Evolutionary conservation across 2,329 filamentous ascomycete species (phyloP).

Genomic region (Peltaster fructicola): DNA sequence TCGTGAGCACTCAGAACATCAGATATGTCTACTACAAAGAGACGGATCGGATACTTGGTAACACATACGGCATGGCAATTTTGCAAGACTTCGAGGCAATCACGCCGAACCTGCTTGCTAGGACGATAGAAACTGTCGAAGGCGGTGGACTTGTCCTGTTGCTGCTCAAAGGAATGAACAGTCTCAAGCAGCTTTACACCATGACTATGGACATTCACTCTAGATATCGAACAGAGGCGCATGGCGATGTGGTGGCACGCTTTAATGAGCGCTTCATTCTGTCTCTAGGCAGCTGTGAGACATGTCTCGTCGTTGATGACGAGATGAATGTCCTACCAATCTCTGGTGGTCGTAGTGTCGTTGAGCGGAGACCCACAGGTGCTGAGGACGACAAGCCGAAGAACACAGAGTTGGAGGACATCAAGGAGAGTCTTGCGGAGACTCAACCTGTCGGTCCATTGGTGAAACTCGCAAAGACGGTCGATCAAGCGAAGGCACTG

Average conservation of each 20-base stretch:
- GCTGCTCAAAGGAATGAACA: conserved; percentile 88
- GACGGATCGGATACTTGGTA: conserved; percentile 94
- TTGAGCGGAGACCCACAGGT: conserved; percentile 60
- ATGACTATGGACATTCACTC: conserved; percentile 97
- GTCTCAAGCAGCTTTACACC: conserved; percentile 91
- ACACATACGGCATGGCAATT: conserved; percentile 97
- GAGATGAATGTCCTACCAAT: conserved; percentile 95
- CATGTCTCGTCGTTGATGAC: conserved; percentile 90
- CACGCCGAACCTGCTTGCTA: conserved; percentile 87
- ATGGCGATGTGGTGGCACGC: conserved; percentile 81
- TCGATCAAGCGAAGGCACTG: conserved; percentile 93
- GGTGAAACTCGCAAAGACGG: conserved; percentile 69
- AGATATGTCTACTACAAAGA: conserved; percentile 99
- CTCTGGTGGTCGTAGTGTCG: conserved; percentile 82
- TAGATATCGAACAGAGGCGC: conserved; percentile 87
- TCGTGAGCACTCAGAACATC: conserved; percentile 90
- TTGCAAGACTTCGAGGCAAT: conserved; percentile 95
- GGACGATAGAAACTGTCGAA: conserved; percentile 94
- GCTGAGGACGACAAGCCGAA: conserved; percentile 57
- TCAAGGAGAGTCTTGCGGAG: conserved; percentile 77
- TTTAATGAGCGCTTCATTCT: conserved; percentile 98
- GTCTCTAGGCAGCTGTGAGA: conserved; percentile 85
- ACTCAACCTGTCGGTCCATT: conserved; percentile 73
- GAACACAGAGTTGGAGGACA: conserved; percentile 57
- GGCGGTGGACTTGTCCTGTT: conserved; percentile 83